phyloP scores from a whole-genome alignment of 306 rosid genomes.

The Fragaria iinumae region DNA sequence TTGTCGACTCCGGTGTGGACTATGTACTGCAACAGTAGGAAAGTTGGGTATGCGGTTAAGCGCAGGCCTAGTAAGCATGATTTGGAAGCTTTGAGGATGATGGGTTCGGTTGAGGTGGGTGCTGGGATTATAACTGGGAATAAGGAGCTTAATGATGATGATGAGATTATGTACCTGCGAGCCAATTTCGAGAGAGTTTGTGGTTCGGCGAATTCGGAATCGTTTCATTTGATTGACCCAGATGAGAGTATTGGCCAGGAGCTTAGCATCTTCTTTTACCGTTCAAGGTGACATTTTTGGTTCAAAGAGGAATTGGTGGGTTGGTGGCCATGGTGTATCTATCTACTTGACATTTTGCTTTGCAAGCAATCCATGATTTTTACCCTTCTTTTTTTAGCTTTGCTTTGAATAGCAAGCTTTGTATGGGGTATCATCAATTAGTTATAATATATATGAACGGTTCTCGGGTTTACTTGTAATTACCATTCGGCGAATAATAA shows the following conservation, averaged over 20 bases:
- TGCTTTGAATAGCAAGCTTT: constrained; percentile 27
- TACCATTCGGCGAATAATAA: not conserved
- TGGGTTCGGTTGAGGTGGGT: constrained; percentile 57
- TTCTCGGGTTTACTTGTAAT: not conserved
- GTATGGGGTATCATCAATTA: not conserved
- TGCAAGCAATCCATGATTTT: not conserved
- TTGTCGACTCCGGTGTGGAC: constrained; percentile 70
- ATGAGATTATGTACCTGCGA: constrained; percentile 66
- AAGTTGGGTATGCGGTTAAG: constrained; percentile 64
- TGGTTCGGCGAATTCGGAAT: constrained; percentile 61
- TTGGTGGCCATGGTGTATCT: not conserved
- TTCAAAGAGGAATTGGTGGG: not conserved
- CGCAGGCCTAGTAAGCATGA: constrained; percentile 47
- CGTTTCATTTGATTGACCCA: constrained; percentile 87
- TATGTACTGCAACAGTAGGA: constrained; percentile 69
- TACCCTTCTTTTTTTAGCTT: constrained; percentile 23
- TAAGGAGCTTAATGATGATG: constrained; percentile 22
- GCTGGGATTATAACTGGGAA: constrained; percentile 53
- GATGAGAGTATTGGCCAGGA: constrained; percentile 71
- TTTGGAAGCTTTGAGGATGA: constrained; percentile 44
- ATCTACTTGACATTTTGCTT: not conserved
- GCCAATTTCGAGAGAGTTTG: constrained; percentile 70
- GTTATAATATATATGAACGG: too few species aligned
- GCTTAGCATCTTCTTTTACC: constrained; percentile 77
- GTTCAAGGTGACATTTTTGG: constrained; percentile 30